Evolutionary conservation across 1,284 basidiomycete genomes (phyloP), one percentile per base, ranked within the genome.

Genomic region (Naganishia sp.): DNA sequence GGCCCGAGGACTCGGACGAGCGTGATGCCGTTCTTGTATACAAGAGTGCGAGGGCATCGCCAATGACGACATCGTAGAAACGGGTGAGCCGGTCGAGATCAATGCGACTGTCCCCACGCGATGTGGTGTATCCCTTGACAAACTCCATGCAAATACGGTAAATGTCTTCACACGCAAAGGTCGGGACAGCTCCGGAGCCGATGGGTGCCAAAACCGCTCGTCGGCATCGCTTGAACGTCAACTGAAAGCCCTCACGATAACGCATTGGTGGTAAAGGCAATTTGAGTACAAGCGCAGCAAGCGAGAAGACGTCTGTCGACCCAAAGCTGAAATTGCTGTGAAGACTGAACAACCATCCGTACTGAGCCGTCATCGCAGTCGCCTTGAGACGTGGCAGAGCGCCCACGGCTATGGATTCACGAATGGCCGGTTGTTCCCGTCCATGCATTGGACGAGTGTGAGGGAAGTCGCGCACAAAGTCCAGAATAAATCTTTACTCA

Each of bases 121-220:
- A 28, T 28, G 28, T 28, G 5, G 28, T 28, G 28, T 28, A 28
- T 28, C 28, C 35, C 35, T 39, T 39, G 13, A 39, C 35, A 13
- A 13, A 13, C 7, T 10, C 35, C 35, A 39, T 39, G 13, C 35
- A 74, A 60, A 77, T 73, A 68, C 74, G 35, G 35, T 10, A 39
- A 13, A 39, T 39, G 35, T 39, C 35, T 10, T 39, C 35, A 39
- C 35, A 10, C 13, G 35, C 35, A 39, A 39, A 39, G 13, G 35
- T 39, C 35, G 35, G 35, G 13, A 39, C 35, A 39, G 35, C 35
- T 39, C 35, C 35, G 13, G 13, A 13, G 13, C 35, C 35, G 35
- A 39, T 39, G 13, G 35, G 35, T 39, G 35, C 35, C 35, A 39
- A 39, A 13, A 39, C 7, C 13, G 35, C 35, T 10, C 35, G 35